Base-by-base conservation (phyloP, 2,329 filamentous ascomycete species). In the Metarhizium brunneum region DNA sequence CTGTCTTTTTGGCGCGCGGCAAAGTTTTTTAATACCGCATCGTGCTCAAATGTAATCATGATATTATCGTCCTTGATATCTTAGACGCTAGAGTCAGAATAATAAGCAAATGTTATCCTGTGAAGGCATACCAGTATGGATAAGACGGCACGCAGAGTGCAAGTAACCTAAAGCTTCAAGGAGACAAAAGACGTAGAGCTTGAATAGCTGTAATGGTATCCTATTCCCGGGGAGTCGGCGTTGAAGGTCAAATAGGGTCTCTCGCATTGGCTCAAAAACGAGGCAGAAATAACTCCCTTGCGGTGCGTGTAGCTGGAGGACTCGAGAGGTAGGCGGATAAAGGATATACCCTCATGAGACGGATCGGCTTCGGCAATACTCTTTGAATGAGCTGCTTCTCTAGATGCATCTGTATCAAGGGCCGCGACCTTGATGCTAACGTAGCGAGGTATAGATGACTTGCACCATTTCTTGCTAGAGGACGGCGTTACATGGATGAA, bases 61-160 rank as follows among this genome's bases (percentile, higher is more conserved):
- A 63, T 62, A 40, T 63, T 63, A 16, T 63, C 59, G 13, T 61
- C 58, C 52, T 64, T 62, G 30, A 63, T 62, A 32, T 61, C 63
- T 63, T 18, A 32, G 25, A 25, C 25, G 25, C 1, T 7, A 18
- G 2, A 6, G 10, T 56, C 11, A 60, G 50, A 18, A 8, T 2
- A 4, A 3, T 14, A n/a, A 6, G 16, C n/a, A 25, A 55, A 29
- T 4, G 6, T 30, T 29, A 18, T 16, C 4, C 16, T 13, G 38
- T 53, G 3, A 8, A 29, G 14, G 16, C 47, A 52, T 56, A 60
- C 61, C 63, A n/a, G 63, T 64, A 25, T 63, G 59, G 8, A 63
- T 62, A 0, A 63, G 40, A 51, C 47, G 53, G 25, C 60, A 62
- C 18, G 58, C 53, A 1, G 59, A 57, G 47, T 64, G 62, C 30